Evolutionary conservation across 2,329 filamentous ascomycete species (phyloP).

Genomic region (Trichoderma hamatum): DNA sequence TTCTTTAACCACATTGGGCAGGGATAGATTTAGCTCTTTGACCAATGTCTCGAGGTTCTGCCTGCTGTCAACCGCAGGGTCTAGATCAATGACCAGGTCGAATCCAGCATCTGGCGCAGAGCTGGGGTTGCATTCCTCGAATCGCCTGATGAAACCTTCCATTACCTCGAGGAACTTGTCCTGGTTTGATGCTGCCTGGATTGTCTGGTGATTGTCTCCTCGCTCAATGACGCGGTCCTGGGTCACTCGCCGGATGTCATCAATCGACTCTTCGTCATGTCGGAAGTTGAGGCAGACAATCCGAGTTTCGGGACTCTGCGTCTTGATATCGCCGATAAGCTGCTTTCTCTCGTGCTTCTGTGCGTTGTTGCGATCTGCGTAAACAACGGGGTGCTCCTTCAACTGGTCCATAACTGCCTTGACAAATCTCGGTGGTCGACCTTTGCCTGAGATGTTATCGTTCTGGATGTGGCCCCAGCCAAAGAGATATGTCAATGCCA

Average conservation of each 20-base stretch:
- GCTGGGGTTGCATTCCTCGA: conserved; percentile 73
- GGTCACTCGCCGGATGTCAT: conserved; percentile 74
- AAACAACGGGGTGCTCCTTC: conserved; percentile 68
- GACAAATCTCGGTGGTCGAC: conserved; percentile 77
- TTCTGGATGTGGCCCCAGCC: conserved; percentile 94
- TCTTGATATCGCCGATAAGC: conserved; percentile 76
- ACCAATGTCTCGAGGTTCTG: conserved; percentile 84
- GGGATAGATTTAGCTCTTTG: conserved; percentile 69
- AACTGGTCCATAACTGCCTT: conserved; percentile 69
- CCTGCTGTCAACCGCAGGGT: conserved; percentile 75
- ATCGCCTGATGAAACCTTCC: conserved; percentile 88
- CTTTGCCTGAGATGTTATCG: conserved; percentile 85
- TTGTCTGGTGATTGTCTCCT: conserved; percentile 97
- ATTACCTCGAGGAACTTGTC: conserved; percentile 85
- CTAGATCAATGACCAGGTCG: conserved; percentile 81
- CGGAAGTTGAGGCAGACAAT: conserved; percentile 89
- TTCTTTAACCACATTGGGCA: conserved; percentile 73
- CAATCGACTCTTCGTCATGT: conserved; percentile 75
- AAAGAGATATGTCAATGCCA: conserved; percentile 81
- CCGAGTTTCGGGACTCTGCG: conserved; percentile 63
- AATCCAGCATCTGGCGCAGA: conserved; percentile 78
- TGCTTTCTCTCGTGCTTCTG: conserved; percentile 85
- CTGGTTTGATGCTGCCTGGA: conserved; percentile 76
- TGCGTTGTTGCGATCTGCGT: conserved; percentile 95
- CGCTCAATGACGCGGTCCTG: conserved; percentile 77